Base-by-base conservation (phyloP, 768 basidiomycete species). In the Leccinellum albellum region DNA sequence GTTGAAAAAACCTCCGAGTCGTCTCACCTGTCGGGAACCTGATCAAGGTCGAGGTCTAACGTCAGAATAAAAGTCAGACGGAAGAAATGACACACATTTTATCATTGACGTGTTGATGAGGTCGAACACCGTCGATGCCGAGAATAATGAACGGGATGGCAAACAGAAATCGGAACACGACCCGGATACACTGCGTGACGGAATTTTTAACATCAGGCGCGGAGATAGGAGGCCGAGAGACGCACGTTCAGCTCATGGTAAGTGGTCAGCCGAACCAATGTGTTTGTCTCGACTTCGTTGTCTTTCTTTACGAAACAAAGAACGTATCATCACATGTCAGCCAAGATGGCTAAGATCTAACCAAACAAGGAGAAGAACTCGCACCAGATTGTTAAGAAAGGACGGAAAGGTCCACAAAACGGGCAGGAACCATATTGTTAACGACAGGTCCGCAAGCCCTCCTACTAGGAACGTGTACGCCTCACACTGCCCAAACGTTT, bases 221-320 rank as follows among this genome's bases (percentile, higher is more conserved):
- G 31, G 56, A 3, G 10, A 46, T 28, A 13, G 37, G n/a, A n/a
- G 9, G 37, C n/a, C 9, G 15, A 14, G 21, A 26, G 6, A 73
- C 89, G 33, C 60, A 92, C 91, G 62, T 94, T 94, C 40, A 92
- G 72, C 64, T 93, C 89, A 40, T 89, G 87, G 66, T 89, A 93
- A 60, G 86, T 91, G 33, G 86, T 86, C 50, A 94, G 72, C 21
- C 89, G 83, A 21, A 89, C 79, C 48, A 92, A 77, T 3, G 86
- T 89, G 29, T 63, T 75, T 17, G 63, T 77, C 52, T 92, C 90
- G 9, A 89, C 85, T 8, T 82, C 82, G 66, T 87, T 80, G 15
- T 62, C 63, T 65, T 79, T 80, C 87, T 90, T 57, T 53, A 9
- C 53, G 46, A 17, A 24, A 35, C 7, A 35, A 46, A 14, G n/a